Base-by-base conservation (phyloP, 2,329 filamentous ascomycete genomes). In the Penicillium sp. region DNA sequence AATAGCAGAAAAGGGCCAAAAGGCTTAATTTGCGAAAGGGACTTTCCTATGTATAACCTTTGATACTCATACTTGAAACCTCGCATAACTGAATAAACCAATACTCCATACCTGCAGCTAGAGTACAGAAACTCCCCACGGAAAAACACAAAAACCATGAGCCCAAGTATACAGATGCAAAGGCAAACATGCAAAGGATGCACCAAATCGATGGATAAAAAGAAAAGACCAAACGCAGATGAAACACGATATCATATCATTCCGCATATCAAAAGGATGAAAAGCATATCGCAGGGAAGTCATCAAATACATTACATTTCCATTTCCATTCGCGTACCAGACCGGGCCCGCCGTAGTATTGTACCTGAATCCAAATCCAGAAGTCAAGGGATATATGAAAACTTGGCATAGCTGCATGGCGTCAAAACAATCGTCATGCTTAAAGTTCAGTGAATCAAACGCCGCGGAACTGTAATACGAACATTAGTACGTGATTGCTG, bases 381-480 rank as follows among this genome's bases (percentile, higher is more conserved):
- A 57, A 47, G 39, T 57, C 34, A 51, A 54, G 53, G 62, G 57
- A 63, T 64, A 62, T 57, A 59, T 55, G 56, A 54, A 59, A 58
- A 61, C 31, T 58, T 54, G 44, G 59, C 35, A 56, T 56, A 38
- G 37, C 55, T 48, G 54, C 29, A 64, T 55, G 45, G 57, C 56
- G 57, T 26, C 46, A 62, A 57, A 34, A 59, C 10, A 57, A 53
- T 58, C 53, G 24, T 57, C 52, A 56, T 49, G 54, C 45, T 53
- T 32, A 22, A 43, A 39, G 24, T 57, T 47, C 14, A 24, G 26
- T 45, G 55, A 56, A 64, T 74, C 68, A 80, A 60, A 81, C 79
- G 64, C 79, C 79, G 44, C 79, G 79, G 78, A 81, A 81, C 79
- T 81, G 61, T 18, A 53, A 35, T 18, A n/a, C 35, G 1, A 26